These are phyloP conservation scores for Hypomontagnella monticulosa DNA, from an alignment of 495 filamentous ascomycete genomes.

Conservation along the genomic window DNA sequence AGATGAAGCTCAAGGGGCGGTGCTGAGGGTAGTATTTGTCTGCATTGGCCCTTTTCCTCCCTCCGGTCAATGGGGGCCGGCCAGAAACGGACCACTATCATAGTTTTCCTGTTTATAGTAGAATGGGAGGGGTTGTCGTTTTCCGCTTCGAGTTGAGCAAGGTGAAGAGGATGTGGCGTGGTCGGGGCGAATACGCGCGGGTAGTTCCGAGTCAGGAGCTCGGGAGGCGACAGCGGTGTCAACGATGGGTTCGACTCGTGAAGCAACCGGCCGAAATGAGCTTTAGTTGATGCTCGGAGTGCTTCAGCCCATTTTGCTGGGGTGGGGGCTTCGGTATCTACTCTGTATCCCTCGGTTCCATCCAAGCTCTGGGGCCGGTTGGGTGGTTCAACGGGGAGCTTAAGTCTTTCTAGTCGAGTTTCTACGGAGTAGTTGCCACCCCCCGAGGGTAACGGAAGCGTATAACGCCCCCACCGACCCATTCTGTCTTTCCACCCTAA, in stretches of 20 bases:
- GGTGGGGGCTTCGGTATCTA: neutral
- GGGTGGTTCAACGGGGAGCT: conserved; percentile 28
- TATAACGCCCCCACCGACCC: conserved; percentile 52
- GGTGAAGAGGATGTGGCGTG: conserved; percentile 38
- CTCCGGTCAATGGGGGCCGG: conserved; percentile 22
- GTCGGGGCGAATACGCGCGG: conserved; percentile 35
- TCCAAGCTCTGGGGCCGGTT: neutral
- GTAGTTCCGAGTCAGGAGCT: conserved; percentile 25
- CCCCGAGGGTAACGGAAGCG: conserved; percentile 21
- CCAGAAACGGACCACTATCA: conserved; percentile 35
- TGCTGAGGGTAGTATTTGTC: conserved; percentile 17
- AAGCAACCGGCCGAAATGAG: conserved; percentile 55
- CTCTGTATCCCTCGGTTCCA: neutral
- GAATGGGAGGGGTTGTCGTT: neutral
- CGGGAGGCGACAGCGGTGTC: conserved; percentile 7
- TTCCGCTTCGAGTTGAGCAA: conserved; percentile 27
- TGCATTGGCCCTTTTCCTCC: neutral
- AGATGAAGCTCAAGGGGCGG: conserved; percentile 53
- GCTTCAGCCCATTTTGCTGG: conserved; percentile 43
- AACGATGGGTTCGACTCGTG: conserved; percentile 30
- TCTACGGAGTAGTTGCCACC: neutral
- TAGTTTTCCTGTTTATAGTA: conserved; percentile 16
- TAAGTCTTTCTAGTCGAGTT: conserved; percentile 17
- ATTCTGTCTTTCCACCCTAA: conserved; percentile 56
- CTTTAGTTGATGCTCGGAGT: conserved; percentile 44